These are phyloP conservation scores for Xanthoconium purpureum DNA, from an alignment of 768 basidiomycete genomes.

Conservation along the genomic window DNA sequence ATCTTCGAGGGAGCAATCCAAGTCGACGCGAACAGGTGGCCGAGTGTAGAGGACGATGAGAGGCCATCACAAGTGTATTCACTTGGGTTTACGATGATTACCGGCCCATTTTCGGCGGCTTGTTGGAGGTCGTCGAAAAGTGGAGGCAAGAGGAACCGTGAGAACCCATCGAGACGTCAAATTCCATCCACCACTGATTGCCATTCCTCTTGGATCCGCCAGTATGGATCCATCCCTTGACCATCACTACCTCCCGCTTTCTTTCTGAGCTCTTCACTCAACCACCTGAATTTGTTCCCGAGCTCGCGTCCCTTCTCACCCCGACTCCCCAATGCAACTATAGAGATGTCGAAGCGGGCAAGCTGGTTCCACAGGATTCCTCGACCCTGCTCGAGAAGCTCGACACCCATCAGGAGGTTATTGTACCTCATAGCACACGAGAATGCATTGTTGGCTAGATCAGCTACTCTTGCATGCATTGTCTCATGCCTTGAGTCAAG, in stretches of 20 bases:
- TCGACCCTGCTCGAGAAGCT: too few species aligned
- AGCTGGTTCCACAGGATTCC: neutral
- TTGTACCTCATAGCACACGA: too few species aligned
- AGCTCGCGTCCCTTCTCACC: neutral
- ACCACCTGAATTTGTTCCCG: too few species aligned
- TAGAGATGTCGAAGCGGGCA: neutral
- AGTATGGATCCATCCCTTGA: neutral
- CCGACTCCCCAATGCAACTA: neutral
- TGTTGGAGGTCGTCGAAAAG: neutral
- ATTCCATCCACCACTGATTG: neutral
- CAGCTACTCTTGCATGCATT: too few species aligned
- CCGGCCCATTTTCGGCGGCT: neutral
- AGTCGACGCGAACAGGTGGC: neutral
- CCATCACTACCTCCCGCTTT: neutral
- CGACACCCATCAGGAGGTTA: too few species aligned
- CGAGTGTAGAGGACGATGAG: neutral
- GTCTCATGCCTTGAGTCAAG: too few species aligned
- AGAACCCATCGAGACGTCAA: neutral
- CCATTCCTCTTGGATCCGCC: neutral
- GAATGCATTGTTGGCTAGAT: too few species aligned
- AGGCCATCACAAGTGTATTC: too few species aligned
- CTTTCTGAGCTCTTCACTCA: neutral
- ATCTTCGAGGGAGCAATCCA: too few species aligned
- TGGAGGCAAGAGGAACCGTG: neutral
- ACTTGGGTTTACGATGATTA: too few species aligned